Base-by-base conservation (phyloP, 192 early-diverging fungal species). In the Mortierella antarctica region DNA sequence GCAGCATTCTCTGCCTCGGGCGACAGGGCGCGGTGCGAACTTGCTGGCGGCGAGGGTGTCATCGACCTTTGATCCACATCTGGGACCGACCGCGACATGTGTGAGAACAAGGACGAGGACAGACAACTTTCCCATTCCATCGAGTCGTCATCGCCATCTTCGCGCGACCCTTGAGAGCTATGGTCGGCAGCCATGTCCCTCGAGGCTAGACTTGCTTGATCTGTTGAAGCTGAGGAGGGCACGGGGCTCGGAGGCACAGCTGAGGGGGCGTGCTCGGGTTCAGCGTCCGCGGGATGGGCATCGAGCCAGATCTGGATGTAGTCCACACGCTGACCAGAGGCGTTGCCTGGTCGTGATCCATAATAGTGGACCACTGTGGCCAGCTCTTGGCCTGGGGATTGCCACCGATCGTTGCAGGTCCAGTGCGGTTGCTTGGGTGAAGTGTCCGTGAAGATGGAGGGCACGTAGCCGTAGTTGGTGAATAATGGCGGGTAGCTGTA, bases 381-480 rank as follows among this genome's bases (percentile, higher is more conserved):
- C 12, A 40, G 67, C 21, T 20, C 23, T 23, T 39, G 67, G 48
- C 21, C n/a, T n/a, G 6, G 46, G 9, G 15, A 5, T 17, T 21
- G 57, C 15, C 17, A 57, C 14, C 23, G 31, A 6, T 18, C 23
- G 13, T 9, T 10, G 10, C 17, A 53, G 1, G 18, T 5, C 31
- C 31, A 31, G 31, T 31, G 31, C 31, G 31, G 31, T 10, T 12
- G 14, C 18, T 56, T 56, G 15, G 63, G 47, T 18, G 51, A 71
- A 42, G 18, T 39, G 40, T 71, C 76, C 63, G 71, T 61, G n/a
- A 80, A 58, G 46, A 80, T 71, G 10, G 76, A 71, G 9, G 76
- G 76, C 21, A 71, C 65, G n/a, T 80, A 80, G 20, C 76, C 76
- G 13, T 62, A 15, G 45, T 56, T 71, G 20, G 76, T 71, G 65